Evolutionary conservation across 768 basidiomycete species (phyloP).

Genomic region (Mycena venus): DNA sequence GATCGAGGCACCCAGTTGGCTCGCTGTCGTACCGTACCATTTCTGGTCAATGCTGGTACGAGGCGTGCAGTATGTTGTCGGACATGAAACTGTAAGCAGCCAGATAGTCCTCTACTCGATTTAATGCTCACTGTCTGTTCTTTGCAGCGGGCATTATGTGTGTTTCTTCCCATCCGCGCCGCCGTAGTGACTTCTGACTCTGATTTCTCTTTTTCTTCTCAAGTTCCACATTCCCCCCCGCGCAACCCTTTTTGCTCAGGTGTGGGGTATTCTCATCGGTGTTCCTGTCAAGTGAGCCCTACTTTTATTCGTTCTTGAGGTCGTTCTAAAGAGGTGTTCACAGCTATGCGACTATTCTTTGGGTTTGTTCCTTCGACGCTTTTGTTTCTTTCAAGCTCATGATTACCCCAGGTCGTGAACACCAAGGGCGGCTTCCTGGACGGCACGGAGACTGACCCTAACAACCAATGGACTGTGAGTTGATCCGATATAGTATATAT

Average conservation of each 20-base stretch:
- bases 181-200: background rate
- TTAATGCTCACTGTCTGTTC: background rate
- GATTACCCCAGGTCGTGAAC: constrained; percentile 33
- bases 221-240: constrained; percentile 43
- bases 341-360: constrained; percentile 38
- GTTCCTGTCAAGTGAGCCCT: constrained; percentile 39
- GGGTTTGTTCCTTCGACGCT: background rate
- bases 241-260: constrained; percentile 36
- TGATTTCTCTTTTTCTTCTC: background rate
- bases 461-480: constrained; percentile 42
- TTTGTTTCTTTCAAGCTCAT: background rate
- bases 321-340: background rate
- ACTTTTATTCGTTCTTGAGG: background rate
- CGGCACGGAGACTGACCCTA: constrained; percentile 36
- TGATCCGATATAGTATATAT: background rate
- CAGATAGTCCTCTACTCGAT: background rate
- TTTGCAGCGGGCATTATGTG: constrained; percentile 39
- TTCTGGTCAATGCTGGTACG: constrained; percentile 44
- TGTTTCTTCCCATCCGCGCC: background rate
- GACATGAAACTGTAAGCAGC: constrained; percentile 42
- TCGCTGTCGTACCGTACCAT: constrained; percentile 40
- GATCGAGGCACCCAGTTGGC: constrained; percentile 41
- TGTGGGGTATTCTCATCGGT: constrained; percentile 41
- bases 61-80: constrained; percentile 41
- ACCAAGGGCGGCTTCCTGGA: constrained; percentile 37